Evolutionary conservation across 305 asterid species (phyloP).

Genomic region (Solanum hybrid): DNA sequence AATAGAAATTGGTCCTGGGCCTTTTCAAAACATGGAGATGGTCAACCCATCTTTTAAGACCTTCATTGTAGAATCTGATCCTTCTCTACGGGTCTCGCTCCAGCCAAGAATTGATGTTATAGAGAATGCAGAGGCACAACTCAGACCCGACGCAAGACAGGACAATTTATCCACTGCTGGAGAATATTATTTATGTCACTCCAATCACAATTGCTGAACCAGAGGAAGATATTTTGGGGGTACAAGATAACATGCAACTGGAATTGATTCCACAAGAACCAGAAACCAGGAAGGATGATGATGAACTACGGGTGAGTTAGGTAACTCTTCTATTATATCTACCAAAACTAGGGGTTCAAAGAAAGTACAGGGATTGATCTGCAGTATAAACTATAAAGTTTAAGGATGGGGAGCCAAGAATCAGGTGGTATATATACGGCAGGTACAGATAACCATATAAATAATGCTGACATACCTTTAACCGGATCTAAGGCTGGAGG

Average conservation of each 20-base stretch:
- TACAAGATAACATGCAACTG: neutral
- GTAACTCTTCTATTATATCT: neutral
- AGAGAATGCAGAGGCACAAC: neutral
- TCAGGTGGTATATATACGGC: neutral
- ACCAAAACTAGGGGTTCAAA: neutral
- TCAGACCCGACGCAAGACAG: neutral
- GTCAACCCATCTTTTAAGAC: neutral
- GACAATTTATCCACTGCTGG: neutral
- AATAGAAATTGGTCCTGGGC: neutral
- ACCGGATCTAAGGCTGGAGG: conserved; percentile 91
- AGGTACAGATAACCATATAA: neutral
- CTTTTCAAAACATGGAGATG: neutral
- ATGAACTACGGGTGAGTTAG: neutral
- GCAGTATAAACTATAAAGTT: neutral
- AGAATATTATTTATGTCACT: neutral
- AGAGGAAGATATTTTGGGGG: neutral
- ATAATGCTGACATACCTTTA: conserved; percentile 42
- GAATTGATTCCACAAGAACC: neutral
- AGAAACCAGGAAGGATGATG: neutral
- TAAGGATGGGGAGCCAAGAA: neutral
- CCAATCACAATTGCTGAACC: neutral
- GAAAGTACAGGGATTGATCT: neutral
- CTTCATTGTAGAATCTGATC: neutral
- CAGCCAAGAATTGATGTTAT: neutral
- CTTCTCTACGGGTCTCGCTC: neutral